Evolutionary conservation across 495 filamentous ascomycete genomes (phyloP).

Genomic region (Extremus antarcticus): DNA sequence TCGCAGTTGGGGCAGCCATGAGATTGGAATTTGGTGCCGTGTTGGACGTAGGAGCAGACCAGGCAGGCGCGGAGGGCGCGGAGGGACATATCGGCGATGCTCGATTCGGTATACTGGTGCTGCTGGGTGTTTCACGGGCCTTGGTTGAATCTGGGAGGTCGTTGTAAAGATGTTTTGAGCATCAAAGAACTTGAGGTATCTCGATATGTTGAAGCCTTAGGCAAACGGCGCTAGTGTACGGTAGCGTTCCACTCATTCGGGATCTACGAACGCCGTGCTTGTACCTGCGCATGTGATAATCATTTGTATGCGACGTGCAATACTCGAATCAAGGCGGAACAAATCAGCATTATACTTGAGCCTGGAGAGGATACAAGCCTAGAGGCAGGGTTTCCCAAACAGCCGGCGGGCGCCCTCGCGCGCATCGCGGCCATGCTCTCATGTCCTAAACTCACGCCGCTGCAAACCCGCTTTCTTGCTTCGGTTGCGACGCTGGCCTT

Average conservation of each 20-base stretch:
- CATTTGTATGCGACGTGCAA: not conserved
- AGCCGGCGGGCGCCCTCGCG: not conserved
- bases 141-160: too few relatives aligned
- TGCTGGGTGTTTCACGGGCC: too few relatives aligned
- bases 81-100: slow-evolving; percentile 29
- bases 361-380: not conserved
- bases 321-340: too few relatives aligned
- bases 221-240: too few relatives aligned
- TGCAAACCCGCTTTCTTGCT: slow-evolving; percentile 61
- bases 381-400: not conserved
- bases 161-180: too few relatives aligned
- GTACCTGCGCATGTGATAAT: not conserved
- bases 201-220: too few relatives aligned
- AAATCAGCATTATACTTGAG: too few relatives aligned
- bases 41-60: slow-evolving; percentile 89
- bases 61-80: slow-evolving; percentile 91
- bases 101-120: too few relatives aligned
- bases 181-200: too few relatives aligned
- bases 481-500: slow-evolving; percentile 47
- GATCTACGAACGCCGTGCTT: not conserved
- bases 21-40: slow-evolving; percentile 13
- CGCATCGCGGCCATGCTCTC: not conserved
- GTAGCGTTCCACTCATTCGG: not conserved
- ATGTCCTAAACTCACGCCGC: slow-evolving; percentile 36
- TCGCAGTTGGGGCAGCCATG: slow-evolving; percentile 92